These are phyloP conservation scores for Arthrobotrys sphaeroides DNA, from an alignment of 2,329 filamentous ascomycete species.

Conservation along the genomic window DNA sequence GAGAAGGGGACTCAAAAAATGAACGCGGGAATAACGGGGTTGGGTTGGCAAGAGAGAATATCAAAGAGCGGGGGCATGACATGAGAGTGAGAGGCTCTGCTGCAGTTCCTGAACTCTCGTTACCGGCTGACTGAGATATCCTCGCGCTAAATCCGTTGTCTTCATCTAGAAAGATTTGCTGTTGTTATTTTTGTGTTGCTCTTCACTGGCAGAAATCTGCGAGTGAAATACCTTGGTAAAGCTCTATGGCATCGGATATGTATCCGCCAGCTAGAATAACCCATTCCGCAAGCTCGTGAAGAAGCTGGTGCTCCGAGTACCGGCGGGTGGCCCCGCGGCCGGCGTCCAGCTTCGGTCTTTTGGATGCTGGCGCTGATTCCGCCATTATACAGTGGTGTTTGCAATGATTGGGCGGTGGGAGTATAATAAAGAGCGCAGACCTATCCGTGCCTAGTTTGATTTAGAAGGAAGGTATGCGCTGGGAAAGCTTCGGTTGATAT, in stretches of 20 bases:
- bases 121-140: neutral
- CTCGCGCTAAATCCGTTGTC: constrained; percentile 24
- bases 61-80: constrained; percentile 30
- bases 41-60: constrained; percentile 45
- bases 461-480: too few species aligned
- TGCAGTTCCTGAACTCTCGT: neutral
- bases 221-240: constrained; percentile 24
- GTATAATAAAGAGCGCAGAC: too few species aligned
- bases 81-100: constrained; percentile 1
- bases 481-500: too few species aligned
- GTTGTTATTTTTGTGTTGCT: constrained; percentile 23
- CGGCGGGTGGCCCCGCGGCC: neutral
- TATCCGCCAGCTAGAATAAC: constrained; percentile 36
- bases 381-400: constrained; percentile 5
- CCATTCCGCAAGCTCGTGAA: constrained; percentile 40
- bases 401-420: neutral
- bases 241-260: constrained; percentile 19
- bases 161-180: constrained; percentile 16
- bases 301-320: constrained; percentile 27
- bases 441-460: too few species aligned
- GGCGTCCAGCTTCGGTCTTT: constrained; percentile 25
- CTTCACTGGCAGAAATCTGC: neutral
- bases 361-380: constrained; percentile 26
- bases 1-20: constrained; percentile 18
- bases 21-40: constrained; percentile 9